Evolutionary conservation across 2,329 filamentous ascomycete species (phyloP).

Genomic region (Fusarium concolor): DNA sequence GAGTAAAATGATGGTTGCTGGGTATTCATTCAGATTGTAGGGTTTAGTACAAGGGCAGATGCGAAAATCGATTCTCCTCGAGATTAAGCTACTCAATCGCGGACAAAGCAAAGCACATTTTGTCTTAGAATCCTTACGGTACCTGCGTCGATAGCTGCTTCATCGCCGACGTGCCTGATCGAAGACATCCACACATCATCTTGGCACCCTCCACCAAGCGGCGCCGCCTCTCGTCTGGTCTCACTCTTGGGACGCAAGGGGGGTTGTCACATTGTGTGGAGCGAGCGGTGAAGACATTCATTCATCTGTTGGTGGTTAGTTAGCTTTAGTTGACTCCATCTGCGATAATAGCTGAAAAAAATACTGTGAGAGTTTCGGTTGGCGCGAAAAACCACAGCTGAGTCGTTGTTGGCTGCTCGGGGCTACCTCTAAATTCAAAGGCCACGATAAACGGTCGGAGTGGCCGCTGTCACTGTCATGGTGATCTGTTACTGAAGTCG

Average conservation of each 20-base stretch:
- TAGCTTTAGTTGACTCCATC: neutral
- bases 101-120: constrained; percentile 19
- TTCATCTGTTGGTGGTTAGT: constrained; percentile 9
- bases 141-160: constrained; percentile 16
- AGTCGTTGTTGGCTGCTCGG: neutral
- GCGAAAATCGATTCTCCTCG: constrained; percentile 17
- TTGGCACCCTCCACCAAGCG: constrained; percentile 21
- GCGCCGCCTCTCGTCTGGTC: constrained; percentile 21
- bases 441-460: neutral
- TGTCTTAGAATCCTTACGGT: constrained; percentile 11
- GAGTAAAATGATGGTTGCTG: constrained; percentile 8
- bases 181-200: constrained; percentile 23
- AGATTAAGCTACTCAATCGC: constrained; percentile 7
- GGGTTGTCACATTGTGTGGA: constrained; percentile 25
- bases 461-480: neutral
- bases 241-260: constrained; percentile 27
- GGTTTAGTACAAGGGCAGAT: constrained; percentile 8
- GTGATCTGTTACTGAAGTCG: constrained; percentile 34
- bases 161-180: constrained; percentile 17
- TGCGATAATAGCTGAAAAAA: constrained; percentile 6
- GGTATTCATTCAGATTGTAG: constrained; percentile 11
- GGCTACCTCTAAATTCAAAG: constrained; percentile 9
- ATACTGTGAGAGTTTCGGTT: constrained; percentile 27
- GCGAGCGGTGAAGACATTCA: constrained; percentile 34
- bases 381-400: constrained; percentile 18